Evolutionary conservation across 306 rosid species (phyloP), one percentile per base, ranked within the genome.

Genomic region (Vigna trinervia): DNA sequence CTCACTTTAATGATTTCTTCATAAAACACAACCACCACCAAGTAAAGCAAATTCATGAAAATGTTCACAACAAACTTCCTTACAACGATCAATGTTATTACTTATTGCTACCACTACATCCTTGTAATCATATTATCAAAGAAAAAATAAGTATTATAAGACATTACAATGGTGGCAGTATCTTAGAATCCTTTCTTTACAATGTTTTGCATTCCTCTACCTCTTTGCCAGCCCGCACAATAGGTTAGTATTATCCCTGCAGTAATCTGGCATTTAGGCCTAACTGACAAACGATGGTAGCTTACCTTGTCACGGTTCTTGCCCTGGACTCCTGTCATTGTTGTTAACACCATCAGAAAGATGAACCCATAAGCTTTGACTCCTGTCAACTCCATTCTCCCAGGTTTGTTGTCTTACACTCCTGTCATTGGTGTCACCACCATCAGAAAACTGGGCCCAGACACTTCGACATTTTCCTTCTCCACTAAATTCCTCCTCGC

Each of bases 401-500:
- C 97, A 89, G 72, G 93, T 89, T 80, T 83, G 89, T 82, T 94
- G 98, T 84, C 96, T 89, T 56, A 88, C 89, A 58, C 93, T 89
- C 77, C 90, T 80, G 60, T 93, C 98, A 60, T 87, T 92, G 45
- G 96, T 89, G 70, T 95, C 95, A 59, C 88, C 98, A 1, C 98
- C 98, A 43, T 95, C 98, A 5, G 97, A 95, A 65, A 90, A 92
- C 77, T 92, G 97, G 41, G 90, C 98, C 98, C 98, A 95, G 65
- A 95, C 96, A 15, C 98, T 95, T 73, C 85, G 85, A 78, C 96
- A 85, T 80, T 90, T 92, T 34, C 93, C 97, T 80, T 90, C 97
- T 56, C 93, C 96, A 10, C 96, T 94, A 68, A 87, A 84, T 70
- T 90, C 98, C 81, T 90, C 98, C 52, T 90, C 98, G 0, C 91